Base-by-base conservation (phyloP, 768 basidiomycete species). In the Pleurotus ostreatus region DNA sequence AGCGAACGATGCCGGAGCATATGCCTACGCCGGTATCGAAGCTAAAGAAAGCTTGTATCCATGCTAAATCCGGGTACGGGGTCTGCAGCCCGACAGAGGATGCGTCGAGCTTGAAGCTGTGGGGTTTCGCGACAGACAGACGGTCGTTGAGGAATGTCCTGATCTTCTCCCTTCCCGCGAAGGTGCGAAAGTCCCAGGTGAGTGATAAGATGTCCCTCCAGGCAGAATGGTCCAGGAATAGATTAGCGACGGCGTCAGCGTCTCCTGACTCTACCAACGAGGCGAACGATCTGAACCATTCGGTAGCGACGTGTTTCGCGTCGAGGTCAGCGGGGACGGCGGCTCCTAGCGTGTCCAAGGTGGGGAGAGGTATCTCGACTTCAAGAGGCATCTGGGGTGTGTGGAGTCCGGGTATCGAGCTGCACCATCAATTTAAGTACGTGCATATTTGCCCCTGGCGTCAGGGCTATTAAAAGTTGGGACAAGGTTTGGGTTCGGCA, bases 21-120 rank as follows among this genome's bases (percentile, higher is more conserved):
- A 72, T 62, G 0, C 82, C 86, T 1, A 77, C 66, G 1, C 65
- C 73, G 5, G 78, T 81, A 48, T 79, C 77, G 60, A 88, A 89
- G 3, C 69, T 74, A 63, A 89, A 85, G 55, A 79, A 66, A 25
- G 77, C 68, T 23, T 78, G 77, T 41, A 89, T 66, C 80, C 85
- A 88, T 0, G 72, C 74, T 3, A 89, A 56, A 60, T 81, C 84
- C 0, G 81, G 74, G 54, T 73, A 76, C 3, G 77, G 78, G 12
- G 65, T 69, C 48, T 73, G 64, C 15, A 81, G 44, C 2, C 48
- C 62, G 18, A 75, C 61, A 25, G 62, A 64, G 46, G 66, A 67
- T 11, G 64, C 63, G 23, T 61, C 65, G 5, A 73, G 59, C 6
- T 69, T 68, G 54, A 74, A 61, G 16, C 49, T 73, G 69, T 46